Percentiles rank a stretch among this genome's conserved stretches.
phyloP scores from a whole-genome alignment of 176 grass and related monocot genomes.

The Urochloa ruziziensis region DNA sequence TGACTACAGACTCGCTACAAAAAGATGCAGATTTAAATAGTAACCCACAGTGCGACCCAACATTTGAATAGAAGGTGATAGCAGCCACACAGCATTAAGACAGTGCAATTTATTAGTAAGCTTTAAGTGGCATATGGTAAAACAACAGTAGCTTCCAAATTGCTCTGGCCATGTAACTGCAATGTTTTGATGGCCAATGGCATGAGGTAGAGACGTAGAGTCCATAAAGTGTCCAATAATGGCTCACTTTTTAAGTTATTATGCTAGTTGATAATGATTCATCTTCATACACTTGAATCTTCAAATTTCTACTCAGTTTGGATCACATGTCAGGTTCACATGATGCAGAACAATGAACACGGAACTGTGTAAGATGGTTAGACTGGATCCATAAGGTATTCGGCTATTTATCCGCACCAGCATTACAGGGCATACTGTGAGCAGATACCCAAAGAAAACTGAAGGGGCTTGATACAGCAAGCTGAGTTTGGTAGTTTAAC shows the following conservation, averaged over 20 bases:
- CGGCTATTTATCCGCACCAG: neutral
- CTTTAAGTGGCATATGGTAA: neutral
- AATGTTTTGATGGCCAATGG: too few relatives aligned
- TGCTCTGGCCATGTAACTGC: neutral
- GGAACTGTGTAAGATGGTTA: neutral
- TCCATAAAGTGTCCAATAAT: neutral
- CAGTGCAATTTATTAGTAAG: neutral
- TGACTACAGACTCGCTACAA: neutral
- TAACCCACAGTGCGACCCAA: neutral
- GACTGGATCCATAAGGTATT: neutral
- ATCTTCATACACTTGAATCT: neutral
- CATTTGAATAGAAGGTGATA: neutral
- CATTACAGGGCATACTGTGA: neutral
- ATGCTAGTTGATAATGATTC: neutral
- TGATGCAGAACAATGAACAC: neutral
- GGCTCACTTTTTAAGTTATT: neutral
- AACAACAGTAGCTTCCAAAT: neutral
- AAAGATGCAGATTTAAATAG: neutral
- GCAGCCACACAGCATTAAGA: neutral
- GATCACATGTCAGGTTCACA: neutral
- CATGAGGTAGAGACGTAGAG: neutral
- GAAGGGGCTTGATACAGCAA: neutral
- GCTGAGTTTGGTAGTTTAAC: neutral
- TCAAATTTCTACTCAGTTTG: neutral
- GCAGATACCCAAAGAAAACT: neutral